Conservation (phyloP, 345 rosid genomes). For the Brassica juncea region DNA sequence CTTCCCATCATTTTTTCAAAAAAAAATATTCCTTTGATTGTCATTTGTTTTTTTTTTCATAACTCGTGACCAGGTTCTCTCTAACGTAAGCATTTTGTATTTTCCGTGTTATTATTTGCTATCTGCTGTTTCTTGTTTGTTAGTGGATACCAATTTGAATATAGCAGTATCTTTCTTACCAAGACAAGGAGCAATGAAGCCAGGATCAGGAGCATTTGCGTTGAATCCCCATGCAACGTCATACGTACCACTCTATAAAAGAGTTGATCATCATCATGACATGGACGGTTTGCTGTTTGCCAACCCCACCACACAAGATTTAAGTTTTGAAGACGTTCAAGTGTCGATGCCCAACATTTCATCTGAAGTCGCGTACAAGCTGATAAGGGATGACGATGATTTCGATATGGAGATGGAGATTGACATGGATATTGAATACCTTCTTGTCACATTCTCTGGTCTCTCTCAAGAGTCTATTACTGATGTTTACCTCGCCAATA, state of each 20-base stretch:
- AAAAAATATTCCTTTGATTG: not conserved
- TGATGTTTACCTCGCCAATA: conserved; percentile 72
- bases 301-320: conserved; percentile 24
- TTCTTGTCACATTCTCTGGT: conserved; percentile 68
- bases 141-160: not conserved
- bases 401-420: conserved; percentile 53
- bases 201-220: conserved; percentile 50
- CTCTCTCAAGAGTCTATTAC: conserved; percentile 75
- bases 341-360: conserved; percentile 37
- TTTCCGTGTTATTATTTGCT: not conserved
- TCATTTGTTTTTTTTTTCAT: not conserved
- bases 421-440: conserved; percentile 72
- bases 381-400: conserved; percentile 64
- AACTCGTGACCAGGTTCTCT: not conserved
- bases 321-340: conserved; percentile 32
- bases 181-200: conserved; percentile 53
- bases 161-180: conserved; percentile 6
- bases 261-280: conserved; percentile 41
- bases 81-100: not conserved
- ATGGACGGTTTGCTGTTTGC: conserved; percentile 40
- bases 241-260: conserved; percentile 71
- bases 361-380: conserved; percentile 44
- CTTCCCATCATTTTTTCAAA: not conserved
- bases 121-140: not conserved
- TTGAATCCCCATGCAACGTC: conserved; percentile 87